These are phyloP conservation scores for Heliosperma pusillum DNA, from an alignment of 148 eudicot genomes.

Conservation along the genomic window DNA sequence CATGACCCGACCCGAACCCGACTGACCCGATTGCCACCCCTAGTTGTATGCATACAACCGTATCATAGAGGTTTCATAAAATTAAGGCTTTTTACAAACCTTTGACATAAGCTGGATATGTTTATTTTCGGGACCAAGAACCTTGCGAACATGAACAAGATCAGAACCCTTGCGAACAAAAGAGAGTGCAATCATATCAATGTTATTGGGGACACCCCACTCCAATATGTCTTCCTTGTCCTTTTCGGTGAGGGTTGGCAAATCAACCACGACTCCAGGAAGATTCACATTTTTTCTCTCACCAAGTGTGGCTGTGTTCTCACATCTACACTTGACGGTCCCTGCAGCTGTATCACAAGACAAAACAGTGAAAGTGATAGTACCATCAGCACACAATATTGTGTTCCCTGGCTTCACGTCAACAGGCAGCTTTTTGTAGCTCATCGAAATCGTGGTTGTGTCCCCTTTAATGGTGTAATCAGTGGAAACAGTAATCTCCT, in stretches of 20 bases:
- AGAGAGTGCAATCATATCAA: constrained; percentile 72
- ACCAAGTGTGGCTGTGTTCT: constrained; percentile 55
- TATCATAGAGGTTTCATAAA: too few species aligned
- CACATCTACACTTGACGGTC: constrained; percentile 63
- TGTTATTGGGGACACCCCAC: constrained; percentile 73
- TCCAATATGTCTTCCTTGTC: constrained; percentile 63
- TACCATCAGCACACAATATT: constrained; percentile 71
- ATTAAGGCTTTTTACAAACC: constrained; percentile 26
- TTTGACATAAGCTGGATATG: constrained; percentile 61
- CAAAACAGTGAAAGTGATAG: constrained; percentile 58
- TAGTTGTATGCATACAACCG: too few species aligned
- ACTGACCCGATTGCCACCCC: too few species aligned
- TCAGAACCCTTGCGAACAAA: constrained; percentile 75
- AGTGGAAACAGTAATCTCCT: constrained; percentile 52
- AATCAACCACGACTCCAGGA: constrained; percentile 70
- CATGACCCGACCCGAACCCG: too few species aligned
- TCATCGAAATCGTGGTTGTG: constrained; percentile 52
- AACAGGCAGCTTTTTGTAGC: constrained; percentile 57
- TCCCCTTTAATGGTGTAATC: constrained; percentile 57
- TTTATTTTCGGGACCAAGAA: constrained; percentile 59
- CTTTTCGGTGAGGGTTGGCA: constrained; percentile 71
- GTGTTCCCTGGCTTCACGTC: constrained; percentile 60
- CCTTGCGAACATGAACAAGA: constrained; percentile 62
- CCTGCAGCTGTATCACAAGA: constrained; percentile 55
- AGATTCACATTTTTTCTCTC: constrained; percentile 73